Evolutionary conservation across 257 asterid genomes (phyloP).

Genomic region (Salvia miltiorrhiza): DNA sequence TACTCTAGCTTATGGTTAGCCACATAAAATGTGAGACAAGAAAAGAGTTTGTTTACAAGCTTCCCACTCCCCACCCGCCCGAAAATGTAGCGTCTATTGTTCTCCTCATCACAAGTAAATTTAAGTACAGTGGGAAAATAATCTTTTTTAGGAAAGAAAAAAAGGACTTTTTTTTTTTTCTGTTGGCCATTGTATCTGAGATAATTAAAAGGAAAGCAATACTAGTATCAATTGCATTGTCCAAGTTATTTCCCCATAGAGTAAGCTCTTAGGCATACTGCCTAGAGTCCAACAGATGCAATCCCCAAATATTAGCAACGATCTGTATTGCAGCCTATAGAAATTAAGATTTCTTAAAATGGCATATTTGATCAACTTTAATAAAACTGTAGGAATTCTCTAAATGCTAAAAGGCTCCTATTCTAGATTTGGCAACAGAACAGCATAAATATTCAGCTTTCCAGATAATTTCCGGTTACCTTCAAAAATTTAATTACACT

Average conservation of each 20-base stretch:
- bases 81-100: background rate
- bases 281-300: constrained; percentile 2
- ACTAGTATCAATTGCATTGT: background rate
- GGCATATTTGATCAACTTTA: background rate
- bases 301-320: background rate
- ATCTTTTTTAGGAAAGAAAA: background rate
- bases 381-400: background rate
- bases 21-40: background rate
- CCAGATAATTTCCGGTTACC: background rate
- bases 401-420: background rate
- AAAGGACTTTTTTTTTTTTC: background rate
- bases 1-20: background rate
- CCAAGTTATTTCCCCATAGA: background rate
- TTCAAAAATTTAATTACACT: background rate
- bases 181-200: background rate
- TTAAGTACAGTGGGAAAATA: background rate
- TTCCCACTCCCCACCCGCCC: background rate
- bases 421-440: background rate
- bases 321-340: background rate
- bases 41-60: background rate
- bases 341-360: constrained; percentile 6
- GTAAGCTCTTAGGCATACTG: background rate
- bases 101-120: background rate
- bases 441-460: constrained; percentile 1
- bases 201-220: background rate